Percentiles rank a stretch among this genome's conserved stretches.
Evolutionary conservation across 1,284 basidiomycete genomes (phyloP).

Genomic region (Ceratobasidium theobromae): DNA sequence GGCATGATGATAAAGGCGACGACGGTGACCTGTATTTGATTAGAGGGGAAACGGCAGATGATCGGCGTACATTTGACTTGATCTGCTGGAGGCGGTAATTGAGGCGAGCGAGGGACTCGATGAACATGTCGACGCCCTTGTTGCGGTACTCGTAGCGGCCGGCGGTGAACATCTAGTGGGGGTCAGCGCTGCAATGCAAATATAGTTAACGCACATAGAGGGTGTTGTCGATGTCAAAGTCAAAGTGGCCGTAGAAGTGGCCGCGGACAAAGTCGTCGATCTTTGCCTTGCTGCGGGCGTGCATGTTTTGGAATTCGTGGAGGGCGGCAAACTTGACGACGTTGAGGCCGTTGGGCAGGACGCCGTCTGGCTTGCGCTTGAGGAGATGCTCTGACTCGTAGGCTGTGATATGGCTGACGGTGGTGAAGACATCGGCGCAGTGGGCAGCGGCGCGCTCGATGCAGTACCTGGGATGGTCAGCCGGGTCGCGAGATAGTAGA

Average conservation of each 20-base stretch:
- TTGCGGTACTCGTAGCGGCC: constrained; percentile 98
- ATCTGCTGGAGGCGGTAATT: constrained; percentile 86
- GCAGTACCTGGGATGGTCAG: constrained; percentile 66
- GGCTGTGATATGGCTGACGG: constrained; percentile 96
- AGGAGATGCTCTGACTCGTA: constrained; percentile 95
- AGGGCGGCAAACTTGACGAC: constrained; percentile 95
- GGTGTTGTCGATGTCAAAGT: constrained; percentile 95
- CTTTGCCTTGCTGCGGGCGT: constrained; percentile 89
- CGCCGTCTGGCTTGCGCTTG: constrained; percentile 94
- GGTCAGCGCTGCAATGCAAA: neutral
- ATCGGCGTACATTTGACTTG: constrained; percentile 55
- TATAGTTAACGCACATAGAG: constrained; percentile 66
- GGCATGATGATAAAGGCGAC: constrained; percentile 99
- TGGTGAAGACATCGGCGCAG: constrained; percentile 97
- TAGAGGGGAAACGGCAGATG: neutral
- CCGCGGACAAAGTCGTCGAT: constrained; percentile 97
- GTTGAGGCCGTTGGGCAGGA: constrained; percentile 97
- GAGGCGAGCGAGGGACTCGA: constrained; percentile 91
- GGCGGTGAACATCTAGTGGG: constrained; percentile 88
- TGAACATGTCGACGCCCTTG: constrained; percentile 99
- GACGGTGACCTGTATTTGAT: constrained; percentile 58
- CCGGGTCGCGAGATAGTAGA: neutral
- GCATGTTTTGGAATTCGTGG: constrained; percentile 97
- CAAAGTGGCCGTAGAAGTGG: constrained; percentile 97
- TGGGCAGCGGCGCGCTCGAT: constrained; percentile 94